A percentile compares a stretch with the other conserved stretches of the same genome.
Conservation (phyloP, 2,329 filamentous ascomycete species). For the Fusarium sublunatum region DNA sequence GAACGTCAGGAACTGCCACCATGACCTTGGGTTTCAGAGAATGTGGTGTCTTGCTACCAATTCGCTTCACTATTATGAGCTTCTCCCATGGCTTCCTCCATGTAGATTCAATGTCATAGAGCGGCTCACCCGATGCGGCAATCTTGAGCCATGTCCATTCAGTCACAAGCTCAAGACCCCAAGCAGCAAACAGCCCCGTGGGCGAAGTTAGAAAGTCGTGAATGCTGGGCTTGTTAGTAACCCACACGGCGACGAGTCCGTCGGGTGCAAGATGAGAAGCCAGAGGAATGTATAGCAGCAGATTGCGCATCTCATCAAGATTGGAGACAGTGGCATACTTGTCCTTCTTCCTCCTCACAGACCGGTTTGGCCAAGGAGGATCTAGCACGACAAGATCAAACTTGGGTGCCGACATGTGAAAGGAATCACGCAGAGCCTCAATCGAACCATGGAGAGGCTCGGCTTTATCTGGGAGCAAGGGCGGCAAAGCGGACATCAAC, state of each 20-base stretch:
- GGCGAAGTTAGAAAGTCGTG: constrained; percentile 64
- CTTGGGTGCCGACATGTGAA: constrained; percentile 57
- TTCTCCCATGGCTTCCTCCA: constrained; percentile 85
- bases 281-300: constrained; percentile 69
- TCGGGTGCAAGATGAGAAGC: constrained; percentile 62
- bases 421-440: constrained; percentile 53
- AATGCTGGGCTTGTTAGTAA: constrained; percentile 76
- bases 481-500: constrained; percentile 17
- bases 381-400: constrained; percentile 80
- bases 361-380: constrained; percentile 85
- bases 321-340: constrained; percentile 61
- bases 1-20: constrained; percentile 77
- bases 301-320: constrained; percentile 58
- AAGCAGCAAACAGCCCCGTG: constrained; percentile 70
- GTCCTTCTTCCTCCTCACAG: constrained; percentile 69
- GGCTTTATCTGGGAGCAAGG: constrained; percentile 56
- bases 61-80: constrained; percentile 69
- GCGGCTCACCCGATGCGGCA: constrained; percentile 71
- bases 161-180: constrained; percentile 72
- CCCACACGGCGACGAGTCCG: constrained; percentile 77
- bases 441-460: constrained; percentile 63
- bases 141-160: constrained; percentile 87
- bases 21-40: constrained; percentile 64
- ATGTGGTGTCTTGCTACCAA: constrained; percentile 44
- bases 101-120: constrained; percentile 67